A percentile compares a stretch with the other conserved stretches of the same genome.
phyloP scores from a whole-genome alignment of 129 eudicot species.

The Saussurea involucrata region DNA sequence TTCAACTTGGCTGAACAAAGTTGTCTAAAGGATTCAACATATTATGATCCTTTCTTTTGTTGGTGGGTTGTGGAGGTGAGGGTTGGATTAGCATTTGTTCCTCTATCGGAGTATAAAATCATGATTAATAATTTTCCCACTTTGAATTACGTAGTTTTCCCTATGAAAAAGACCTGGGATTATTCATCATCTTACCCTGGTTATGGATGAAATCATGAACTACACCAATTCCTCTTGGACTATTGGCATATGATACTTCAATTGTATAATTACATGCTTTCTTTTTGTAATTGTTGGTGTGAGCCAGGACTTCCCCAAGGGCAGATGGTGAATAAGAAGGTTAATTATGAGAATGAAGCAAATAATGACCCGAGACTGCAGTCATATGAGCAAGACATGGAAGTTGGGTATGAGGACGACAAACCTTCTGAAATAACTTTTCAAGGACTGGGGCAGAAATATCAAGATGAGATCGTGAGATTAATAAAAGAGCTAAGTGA shows the following conservation, averaged over 20 bases:
- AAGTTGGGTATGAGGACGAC: slow-evolving; percentile 43
- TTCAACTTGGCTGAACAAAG: too few species aligned
- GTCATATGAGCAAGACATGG: slow-evolving; percentile 42
- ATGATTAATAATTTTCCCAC: background rate
- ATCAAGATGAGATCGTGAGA: slow-evolving; percentile 33
- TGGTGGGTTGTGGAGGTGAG: background rate
- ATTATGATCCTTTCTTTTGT: background rate
- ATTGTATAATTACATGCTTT: background rate
- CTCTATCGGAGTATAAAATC: background rate
- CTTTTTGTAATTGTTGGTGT: background rate
- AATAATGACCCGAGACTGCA: slow-evolving; percentile 22
- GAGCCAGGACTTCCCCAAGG: slow-evolving; percentile 29
- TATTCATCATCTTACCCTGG: too few species aligned
- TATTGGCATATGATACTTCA: background rate
- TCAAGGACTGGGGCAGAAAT: slow-evolving; percentile 39
- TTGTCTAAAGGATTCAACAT: background rate
- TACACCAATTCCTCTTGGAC: background rate
- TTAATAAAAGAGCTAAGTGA: slow-evolving; percentile 28
- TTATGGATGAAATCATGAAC: background rate
- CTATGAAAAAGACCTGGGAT: background rate
- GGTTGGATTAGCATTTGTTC: background rate
- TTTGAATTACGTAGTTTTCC: background rate
- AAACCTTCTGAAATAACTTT: slow-evolving; percentile 17
- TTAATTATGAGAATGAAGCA: slow-evolving; percentile 19
- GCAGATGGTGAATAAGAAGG: slow-evolving; percentile 11